Evolutionary conservation across 805 yeast genomes (phyloP).

Genomic region (Clavispora santaluciae): DNA sequence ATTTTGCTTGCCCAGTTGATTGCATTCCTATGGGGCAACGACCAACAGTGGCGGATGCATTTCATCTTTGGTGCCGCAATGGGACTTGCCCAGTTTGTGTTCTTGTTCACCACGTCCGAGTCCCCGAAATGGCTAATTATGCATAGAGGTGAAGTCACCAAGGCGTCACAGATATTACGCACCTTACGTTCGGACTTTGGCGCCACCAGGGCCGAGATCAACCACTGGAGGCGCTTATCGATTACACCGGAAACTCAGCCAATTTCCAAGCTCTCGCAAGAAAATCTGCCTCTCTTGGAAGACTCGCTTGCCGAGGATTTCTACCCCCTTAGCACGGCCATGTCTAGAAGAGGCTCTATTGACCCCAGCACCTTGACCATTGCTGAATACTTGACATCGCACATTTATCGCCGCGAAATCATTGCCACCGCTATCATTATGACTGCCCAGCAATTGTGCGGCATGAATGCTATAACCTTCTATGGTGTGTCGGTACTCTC

Average conservation of each 20-base stretch:
- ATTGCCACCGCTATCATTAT: constrained; percentile 30
- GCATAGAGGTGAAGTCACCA: constrained; percentile 21
- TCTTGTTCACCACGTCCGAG: constrained; percentile 33
- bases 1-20: constrained; percentile 31
- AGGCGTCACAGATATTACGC: constrained; percentile 26
- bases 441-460: constrained; percentile 35
- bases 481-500: constrained; percentile 20
- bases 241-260: constrained; percentile 4
- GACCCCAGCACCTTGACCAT: constrained; percentile 22
- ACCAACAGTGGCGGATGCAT: constrained; percentile 34
- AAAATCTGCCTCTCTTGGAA: constrained; percentile 4
- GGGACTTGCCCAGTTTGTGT: constrained; percentile 24
- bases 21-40: constrained; percentile 30
- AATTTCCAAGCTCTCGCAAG: constrained; percentile 1
- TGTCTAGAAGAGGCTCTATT: constrained; percentile 25
- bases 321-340: constrained; percentile 8
- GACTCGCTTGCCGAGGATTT: constrained; percentile 1
- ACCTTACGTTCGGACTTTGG: constrained; percentile 26
- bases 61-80: constrained; percentile 23
- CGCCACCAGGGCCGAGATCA: constrained; percentile 30
- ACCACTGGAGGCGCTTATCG: constrained; percentile 32
- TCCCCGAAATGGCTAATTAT: constrained; percentile 42
- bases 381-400: constrained; percentile 17
- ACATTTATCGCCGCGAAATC: constrained; percentile 20
- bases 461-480: constrained; percentile 23